Percentiles rank a stretch among this genome's conserved stretches.
Conservation (phyloP, 2,329 filamentous ascomycete species). For the Aspergillus fructus region DNA sequence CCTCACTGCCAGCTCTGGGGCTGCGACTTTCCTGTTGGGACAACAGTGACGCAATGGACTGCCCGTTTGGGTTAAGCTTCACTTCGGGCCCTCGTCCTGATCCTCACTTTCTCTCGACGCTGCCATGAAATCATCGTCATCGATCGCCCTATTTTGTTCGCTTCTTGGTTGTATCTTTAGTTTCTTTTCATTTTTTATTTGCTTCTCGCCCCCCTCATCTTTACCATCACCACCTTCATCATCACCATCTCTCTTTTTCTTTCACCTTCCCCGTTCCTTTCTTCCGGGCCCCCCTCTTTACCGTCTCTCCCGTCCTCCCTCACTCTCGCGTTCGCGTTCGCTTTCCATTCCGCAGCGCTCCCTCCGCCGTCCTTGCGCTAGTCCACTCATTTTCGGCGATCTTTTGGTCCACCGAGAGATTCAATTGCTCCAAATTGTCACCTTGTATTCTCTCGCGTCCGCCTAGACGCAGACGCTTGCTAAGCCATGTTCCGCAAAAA, state of each 20-base stretch:
- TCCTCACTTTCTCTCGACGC: background rate
- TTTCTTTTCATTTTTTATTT: constrained; percentile 6
- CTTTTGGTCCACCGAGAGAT: background rate
- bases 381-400: constrained; percentile 1
- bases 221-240: background rate
- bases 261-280: background rate
- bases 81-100: background rate
- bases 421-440: constrained; percentile 1
- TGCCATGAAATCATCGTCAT: constrained; percentile 6
- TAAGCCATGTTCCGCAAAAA: constrained; percentile 41
- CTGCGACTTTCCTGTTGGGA: constrained; percentile 4
- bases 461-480: constrained; percentile 12
- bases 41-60: constrained; percentile 9
- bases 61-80: background rate
- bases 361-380: constrained; percentile 5
- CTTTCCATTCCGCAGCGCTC: constrained; percentile 4
- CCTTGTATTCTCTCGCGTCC: constrained; percentile 10
- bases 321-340: constrained; percentile 3
- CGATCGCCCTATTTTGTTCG: background rate
- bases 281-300: background rate
- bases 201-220: background rate
- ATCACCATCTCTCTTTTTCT: constrained; percentile 3
- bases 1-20: background rate
- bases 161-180: background rate
- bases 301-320: background rate